phyloP scores from a whole-genome alignment of 495 filamentous ascomycete species.

The Penicillium cataractarum region DNA sequence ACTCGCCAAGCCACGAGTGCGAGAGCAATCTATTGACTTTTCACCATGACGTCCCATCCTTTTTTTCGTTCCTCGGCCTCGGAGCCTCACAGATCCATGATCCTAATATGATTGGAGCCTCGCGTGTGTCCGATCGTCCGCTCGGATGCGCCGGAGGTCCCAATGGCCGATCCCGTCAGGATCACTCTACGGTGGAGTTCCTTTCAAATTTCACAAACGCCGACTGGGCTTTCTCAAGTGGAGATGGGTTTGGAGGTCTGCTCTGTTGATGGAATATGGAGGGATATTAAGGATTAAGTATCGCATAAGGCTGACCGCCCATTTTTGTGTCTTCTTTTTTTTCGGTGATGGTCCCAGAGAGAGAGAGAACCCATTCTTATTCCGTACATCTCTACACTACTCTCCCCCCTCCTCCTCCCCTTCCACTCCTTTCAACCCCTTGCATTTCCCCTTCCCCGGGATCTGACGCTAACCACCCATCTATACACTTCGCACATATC shows the following conservation, averaged over 20 bases:
- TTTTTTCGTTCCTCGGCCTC: not conserved
- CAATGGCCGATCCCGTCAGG: constrained; percentile 19
- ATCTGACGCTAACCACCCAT: not conserved
- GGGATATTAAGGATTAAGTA: no score
- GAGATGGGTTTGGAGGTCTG: not conserved
- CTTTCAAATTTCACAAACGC: not conserved
- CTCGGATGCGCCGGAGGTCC: constrained; percentile 28
- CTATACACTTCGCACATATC: not conserved
- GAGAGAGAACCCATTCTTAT: not conserved
- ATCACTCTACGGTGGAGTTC: constrained; percentile 10
- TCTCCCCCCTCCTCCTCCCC: not conserved
- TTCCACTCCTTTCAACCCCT: constrained; percentile 7
- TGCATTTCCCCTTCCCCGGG: not conserved
- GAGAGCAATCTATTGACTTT: not conserved
- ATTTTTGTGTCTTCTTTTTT: not conserved
- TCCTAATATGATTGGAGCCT: not conserved
- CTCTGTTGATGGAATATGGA: no score
- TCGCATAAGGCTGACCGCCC: constrained; percentile 27
- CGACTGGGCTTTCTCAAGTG: not conserved
- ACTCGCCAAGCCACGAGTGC: constrained; percentile 10
- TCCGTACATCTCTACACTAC: not conserved
- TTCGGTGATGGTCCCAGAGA: constrained; percentile 1
- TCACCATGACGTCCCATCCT: constrained; percentile 10
- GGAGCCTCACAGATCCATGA: constrained; percentile 6
- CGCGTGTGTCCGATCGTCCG: constrained; percentile 7